These are phyloP conservation scores for Coriolopsis trogii DNA, from an alignment of 1,284 basidiomycete species.

Conservation along the genomic window DNA sequence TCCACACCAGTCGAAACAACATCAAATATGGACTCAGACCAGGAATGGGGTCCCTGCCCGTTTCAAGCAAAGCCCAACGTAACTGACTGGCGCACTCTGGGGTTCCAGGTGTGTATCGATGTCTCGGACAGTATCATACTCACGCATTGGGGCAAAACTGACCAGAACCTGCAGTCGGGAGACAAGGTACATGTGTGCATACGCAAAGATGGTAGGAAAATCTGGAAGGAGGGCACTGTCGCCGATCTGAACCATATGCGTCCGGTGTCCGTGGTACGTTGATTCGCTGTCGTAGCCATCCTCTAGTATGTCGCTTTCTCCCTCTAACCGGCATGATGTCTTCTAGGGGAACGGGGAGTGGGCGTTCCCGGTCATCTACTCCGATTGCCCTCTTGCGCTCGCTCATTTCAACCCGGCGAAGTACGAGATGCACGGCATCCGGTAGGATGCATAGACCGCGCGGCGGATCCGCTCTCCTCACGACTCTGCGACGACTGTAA, in stretches of 20 bases:
- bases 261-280: background rate
- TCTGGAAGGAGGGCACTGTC: slow-evolving; percentile 1
- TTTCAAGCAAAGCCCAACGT: too few species aligned
- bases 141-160: too few species aligned
- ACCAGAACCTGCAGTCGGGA: background rate
- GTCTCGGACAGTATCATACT: background rate
- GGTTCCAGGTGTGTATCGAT: too few species aligned
- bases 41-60: too few species aligned
- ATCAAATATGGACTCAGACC: too few species aligned
- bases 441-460: slow-evolving; percentile 8
- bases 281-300: background rate
- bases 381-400: too few species aligned
- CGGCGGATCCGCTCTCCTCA: too few species aligned
- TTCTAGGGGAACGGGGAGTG: background rate
- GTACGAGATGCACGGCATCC: slow-evolving; percentile 4
- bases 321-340: background rate
- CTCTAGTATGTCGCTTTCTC: too few species aligned
- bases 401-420: slow-evolving; percentile 1
- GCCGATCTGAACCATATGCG: background rate
- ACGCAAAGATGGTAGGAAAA: background rate
- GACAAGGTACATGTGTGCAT: background rate
- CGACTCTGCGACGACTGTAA: too few species aligned
- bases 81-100: too few species aligned
- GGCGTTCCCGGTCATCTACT: background rate
- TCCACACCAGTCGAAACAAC: too few species aligned